phyloP scores from a whole-genome alignment of 352 stramenopile species.

The Globisporangium spiculum region DNA sequence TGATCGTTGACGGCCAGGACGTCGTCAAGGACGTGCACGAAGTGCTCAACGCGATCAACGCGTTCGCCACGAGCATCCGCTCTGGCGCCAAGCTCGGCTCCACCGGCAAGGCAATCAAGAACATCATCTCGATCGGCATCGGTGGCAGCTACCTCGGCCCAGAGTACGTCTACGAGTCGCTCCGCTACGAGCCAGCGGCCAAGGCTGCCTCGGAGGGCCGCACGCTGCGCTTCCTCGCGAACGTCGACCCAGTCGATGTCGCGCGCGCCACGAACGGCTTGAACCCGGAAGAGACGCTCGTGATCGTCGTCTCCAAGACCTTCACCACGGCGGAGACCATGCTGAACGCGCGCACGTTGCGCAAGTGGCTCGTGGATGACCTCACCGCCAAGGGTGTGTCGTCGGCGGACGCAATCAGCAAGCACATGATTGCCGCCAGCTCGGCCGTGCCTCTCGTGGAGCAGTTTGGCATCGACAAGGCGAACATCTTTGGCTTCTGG shows the following conservation, averaged over 20 bases:
- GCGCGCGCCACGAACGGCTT: constrained; percentile 87
- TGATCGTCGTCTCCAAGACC: constrained; percentile 98
- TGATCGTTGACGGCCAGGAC: constrained; percentile 94
- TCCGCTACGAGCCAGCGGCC: constrained; percentile 82
- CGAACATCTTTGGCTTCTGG: constrained; percentile 99
- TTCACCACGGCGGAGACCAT: constrained; percentile 99
- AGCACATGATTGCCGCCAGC: constrained; percentile 93
- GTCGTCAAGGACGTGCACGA: constrained; percentile 95
- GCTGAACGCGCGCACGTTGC: constrained; percentile 96
- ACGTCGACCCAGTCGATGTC: constrained; percentile 98
- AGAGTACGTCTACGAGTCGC: constrained; percentile 96
- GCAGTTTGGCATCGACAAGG: constrained; percentile 92
- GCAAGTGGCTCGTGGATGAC: constrained; percentile 94
- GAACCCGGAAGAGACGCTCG: constrained; percentile 94
- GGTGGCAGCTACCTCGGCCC: constrained; percentile 95
- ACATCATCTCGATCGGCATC: constrained; percentile 97
- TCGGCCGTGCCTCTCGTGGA: constrained; percentile 77
- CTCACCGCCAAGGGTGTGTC: constrained; percentile 81
- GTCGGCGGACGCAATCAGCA: constrained; percentile 87
- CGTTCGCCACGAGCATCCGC: constrained; percentile 91
- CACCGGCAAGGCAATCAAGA: constrained; percentile 94
- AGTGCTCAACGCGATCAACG: constrained; percentile 93
- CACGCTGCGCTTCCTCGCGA: constrained; percentile 95
- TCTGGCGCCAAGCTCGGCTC: constrained; percentile 82
- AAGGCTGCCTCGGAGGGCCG: constrained; percentile 83